Conservation (phyloP, 352 stramenopile genomes). For the Globisporangium cylindrosporum region DNA sequence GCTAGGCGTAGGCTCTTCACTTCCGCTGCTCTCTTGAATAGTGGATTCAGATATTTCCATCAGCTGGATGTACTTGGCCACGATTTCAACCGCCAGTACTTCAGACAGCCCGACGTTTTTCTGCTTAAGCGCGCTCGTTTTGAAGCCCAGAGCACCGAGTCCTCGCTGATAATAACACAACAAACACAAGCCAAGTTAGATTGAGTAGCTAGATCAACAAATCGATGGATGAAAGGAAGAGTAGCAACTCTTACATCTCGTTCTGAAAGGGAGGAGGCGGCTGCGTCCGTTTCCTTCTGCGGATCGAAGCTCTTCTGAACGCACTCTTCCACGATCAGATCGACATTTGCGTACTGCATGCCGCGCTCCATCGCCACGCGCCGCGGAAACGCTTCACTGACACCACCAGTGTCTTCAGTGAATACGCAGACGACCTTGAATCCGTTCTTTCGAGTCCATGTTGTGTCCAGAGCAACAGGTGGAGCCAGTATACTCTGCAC, state of each 20-base stretch:
- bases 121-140: conserved; percentile 34
- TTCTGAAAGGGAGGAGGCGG: conserved; percentile 27
- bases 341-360: conserved; percentile 32
- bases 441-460: conserved; percentile 8
- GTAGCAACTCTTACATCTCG: conserved; percentile 37
- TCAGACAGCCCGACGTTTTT: conserved; percentile 52
- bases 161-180: conserved; percentile 33
- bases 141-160: conserved; percentile 46
- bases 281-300: conserved; percentile 40
- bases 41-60: background rate
- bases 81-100: conserved; percentile 43
- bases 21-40: background rate
- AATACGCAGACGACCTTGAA: conserved; percentile 27
- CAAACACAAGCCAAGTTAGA: background rate
- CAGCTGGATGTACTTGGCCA: conserved; percentile 30
- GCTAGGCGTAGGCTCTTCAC: background rate
- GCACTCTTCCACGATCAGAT: conserved; percentile 51
- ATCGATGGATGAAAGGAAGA: background rate
- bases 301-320: conserved; percentile 50
- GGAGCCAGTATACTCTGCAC: background rate
- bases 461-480: conserved; percentile 13
- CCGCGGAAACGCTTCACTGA: conserved; percentile 18
- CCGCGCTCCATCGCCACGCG: conserved; percentile 36
- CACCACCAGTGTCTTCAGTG: conserved; percentile 25
- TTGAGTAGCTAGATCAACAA: background rate